These are phyloP conservation scores for Hymenoscyphus infarciens DNA, from an alignment of 2,329 filamentous ascomycete genomes.

Conservation along the genomic window DNA sequence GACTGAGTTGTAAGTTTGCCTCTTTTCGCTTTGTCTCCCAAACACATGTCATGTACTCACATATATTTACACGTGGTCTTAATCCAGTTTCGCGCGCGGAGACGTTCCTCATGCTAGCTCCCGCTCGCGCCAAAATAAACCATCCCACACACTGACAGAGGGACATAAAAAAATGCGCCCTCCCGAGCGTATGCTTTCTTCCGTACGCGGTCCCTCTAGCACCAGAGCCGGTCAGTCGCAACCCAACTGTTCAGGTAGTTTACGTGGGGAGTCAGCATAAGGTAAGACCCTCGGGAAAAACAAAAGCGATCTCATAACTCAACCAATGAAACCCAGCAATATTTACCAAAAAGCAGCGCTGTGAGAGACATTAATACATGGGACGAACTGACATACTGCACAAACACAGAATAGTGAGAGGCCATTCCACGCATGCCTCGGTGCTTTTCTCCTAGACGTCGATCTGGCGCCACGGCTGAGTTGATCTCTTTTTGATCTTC, in stretches of 20 bases:
- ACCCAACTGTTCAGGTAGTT: neutral
- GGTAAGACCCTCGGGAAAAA: neutral
- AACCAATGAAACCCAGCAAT: neutral
- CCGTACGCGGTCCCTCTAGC: neutral
- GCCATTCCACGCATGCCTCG: neutral
- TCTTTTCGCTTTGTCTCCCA: neutral
- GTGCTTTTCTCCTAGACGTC: neutral
- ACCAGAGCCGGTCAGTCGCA: neutral
- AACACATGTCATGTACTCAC: too few species aligned
- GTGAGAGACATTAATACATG: neutral
- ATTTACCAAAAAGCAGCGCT: neutral
- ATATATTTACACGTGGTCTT: neutral
- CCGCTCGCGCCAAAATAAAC: conserved; percentile 2
- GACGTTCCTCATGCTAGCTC: neutral
- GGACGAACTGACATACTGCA: neutral
- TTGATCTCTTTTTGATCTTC: neutral
- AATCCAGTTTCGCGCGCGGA: neutral
- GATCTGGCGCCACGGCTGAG: conserved; percentile 3
- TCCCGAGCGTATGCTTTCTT: neutral
- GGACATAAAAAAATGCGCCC: neutral
- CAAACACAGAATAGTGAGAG: neutral
- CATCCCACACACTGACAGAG: neutral
- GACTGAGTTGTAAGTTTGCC: neutral
- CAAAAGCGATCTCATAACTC: neutral
- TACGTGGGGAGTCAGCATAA: too few species aligned